Conservation (phyloP, 2,329 filamentous ascomycete species). For the Aspergillus sp. region DNA sequence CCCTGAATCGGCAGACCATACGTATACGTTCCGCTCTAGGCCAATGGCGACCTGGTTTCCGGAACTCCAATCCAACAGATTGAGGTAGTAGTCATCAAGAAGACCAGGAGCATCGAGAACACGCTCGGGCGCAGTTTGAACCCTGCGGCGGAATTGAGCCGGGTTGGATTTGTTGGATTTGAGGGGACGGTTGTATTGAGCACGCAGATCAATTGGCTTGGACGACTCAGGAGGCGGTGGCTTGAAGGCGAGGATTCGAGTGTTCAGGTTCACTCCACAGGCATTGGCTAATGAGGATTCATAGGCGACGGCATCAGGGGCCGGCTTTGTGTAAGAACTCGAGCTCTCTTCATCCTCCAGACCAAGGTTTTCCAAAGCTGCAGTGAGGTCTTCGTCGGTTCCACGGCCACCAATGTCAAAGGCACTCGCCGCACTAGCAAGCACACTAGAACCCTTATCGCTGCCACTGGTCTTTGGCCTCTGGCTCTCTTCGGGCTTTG, state of each 20-base stretch:
- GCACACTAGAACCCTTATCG: conserved; percentile 69
- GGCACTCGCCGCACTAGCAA: conserved; percentile 70
- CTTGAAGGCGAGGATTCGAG: conserved; percentile 97
- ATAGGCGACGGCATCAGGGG: conserved; percentile 85
- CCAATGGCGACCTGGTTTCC: conserved; percentile 98
- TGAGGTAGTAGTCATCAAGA: conserved; percentile 98
- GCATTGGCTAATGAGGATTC: conserved; percentile 87
- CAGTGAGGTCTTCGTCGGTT: conserved; percentile 71
- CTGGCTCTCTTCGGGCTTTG: conserved; percentile 79
- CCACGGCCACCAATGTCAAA: conserved; percentile 63
- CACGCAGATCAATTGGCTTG: conserved; percentile 94
- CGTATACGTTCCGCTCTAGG: conserved; percentile 93
- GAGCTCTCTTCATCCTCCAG: conserved; percentile 71
- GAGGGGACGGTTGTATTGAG: conserved; percentile 96
- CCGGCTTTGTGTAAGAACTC: conserved; percentile 70
- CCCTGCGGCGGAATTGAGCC: conserved; percentile 85
- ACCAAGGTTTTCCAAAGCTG: conserved; percentile 76
- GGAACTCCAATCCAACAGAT: conserved; percentile 96
- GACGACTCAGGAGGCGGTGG: conserved; percentile 96
- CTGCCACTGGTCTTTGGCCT: conserved; percentile 70
- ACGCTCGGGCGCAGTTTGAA: conserved; percentile 91
- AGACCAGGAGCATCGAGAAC: conserved; percentile 94
- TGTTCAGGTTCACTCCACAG: conserved; percentile 89
- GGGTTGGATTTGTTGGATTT: conserved; percentile 72
- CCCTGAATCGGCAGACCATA: conserved; percentile 96